Evolutionary conservation across 1,284 basidiomycete species (phyloP).

Genomic region (Cystodermella granulosa): DNA sequence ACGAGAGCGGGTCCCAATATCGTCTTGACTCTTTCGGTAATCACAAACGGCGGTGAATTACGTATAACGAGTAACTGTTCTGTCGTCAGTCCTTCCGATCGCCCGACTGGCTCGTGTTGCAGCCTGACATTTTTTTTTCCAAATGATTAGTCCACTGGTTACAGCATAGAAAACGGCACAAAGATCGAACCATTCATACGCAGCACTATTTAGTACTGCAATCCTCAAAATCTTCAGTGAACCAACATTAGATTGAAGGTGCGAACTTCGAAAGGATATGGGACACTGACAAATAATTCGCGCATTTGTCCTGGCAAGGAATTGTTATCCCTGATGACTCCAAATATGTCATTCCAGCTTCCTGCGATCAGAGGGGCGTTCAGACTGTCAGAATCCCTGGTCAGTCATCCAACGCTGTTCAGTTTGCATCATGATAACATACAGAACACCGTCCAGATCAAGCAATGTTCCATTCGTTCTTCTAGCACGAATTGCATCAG

Average conservation of each 20-base stretch:
- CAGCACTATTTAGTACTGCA: constrained; percentile 48
- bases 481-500: constrained; percentile 32
- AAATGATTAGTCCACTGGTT: no score
- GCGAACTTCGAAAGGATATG: not conserved
- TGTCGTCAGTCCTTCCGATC: constrained; percentile 43
- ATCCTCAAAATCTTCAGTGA: constrained; percentile 47
- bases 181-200: constrained; percentile 43
- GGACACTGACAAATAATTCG: constrained; percentile 26
- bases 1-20: constrained; percentile 27
- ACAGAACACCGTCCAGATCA: constrained; percentile 35
- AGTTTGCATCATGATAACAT: constrained; percentile 8
- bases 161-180: no score
- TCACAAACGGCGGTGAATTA: not conserved
- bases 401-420: not conserved
- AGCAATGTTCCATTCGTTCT: constrained; percentile 31
- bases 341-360: constrained; percentile 31
- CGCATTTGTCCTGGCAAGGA: constrained; percentile 30
- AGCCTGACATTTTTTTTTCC: constrained; percentile 35
- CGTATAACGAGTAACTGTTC: constrained; percentile 47
- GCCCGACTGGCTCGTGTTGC: constrained; percentile 49
- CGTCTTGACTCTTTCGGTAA: not conserved
- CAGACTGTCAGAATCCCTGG: constrained; percentile 19
- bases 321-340: constrained; percentile 30
- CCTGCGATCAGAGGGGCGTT: constrained; percentile 32
- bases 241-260: not conserved